Percentiles rank a stretch among this genome's conserved stretches.
phyloP scores from a whole-genome alignment of 2,329 filamentous ascomycete genomes.

The Botryotinia convoluta region DNA sequence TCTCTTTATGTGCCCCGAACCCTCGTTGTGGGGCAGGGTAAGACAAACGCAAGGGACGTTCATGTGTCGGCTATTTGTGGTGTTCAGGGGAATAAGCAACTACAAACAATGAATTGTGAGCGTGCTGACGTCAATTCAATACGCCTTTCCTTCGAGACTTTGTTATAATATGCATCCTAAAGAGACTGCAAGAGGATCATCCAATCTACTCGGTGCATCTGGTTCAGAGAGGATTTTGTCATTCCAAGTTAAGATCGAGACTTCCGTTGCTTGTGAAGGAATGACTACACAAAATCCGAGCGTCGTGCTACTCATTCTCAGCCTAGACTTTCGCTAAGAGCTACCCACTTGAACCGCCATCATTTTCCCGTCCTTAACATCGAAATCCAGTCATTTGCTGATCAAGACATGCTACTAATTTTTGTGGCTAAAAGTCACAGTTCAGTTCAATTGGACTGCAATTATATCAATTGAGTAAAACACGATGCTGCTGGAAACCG shows the following conservation, averaged over 20 bases:
- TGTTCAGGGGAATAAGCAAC: not conserved
- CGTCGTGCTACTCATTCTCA: not conserved
- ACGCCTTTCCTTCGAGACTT: not conserved
- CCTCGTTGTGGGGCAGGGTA: not conserved
- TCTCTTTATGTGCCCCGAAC: not conserved
- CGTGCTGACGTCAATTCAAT: not conserved
- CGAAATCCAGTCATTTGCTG: not conserved
- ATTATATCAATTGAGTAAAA: not conserved
- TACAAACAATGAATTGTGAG: not conserved
- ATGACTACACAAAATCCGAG: conserved; percentile 5
- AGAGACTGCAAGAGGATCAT: not conserved
- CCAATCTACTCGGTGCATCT: not conserved
- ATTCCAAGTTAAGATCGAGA: not conserved
- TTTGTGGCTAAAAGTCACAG: not conserved
- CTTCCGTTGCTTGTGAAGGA: not conserved
- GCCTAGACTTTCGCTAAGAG: conserved; percentile 4
- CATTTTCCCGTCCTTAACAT: not conserved
- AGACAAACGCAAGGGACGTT: conserved; percentile 11
- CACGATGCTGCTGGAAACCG: not conserved
- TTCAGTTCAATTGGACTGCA: not conserved
- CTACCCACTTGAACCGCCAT: not conserved
- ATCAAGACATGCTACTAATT: not conserved
- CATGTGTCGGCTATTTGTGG: conserved; percentile 8
- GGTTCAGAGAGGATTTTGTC: not conserved
- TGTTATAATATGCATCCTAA: not conserved